Evolutionary conservation across 306 rosid species (phyloP), one percentile per base, ranked within the genome.

Genomic region (Cucurbita ficifolia): DNA sequence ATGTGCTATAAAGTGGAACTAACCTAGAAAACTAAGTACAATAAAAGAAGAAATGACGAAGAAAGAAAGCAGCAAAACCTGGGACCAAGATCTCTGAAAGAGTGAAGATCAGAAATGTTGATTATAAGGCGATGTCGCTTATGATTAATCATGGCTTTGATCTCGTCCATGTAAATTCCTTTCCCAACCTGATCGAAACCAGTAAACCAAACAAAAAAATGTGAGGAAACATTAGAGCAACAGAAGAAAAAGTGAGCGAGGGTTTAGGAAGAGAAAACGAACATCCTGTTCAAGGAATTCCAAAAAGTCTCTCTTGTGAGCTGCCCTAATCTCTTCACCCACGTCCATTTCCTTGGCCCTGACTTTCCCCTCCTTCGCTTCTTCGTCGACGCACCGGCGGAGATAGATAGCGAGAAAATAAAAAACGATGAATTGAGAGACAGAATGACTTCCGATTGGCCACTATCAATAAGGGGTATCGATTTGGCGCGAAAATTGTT

Each of bases 41-140:
- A 52, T 17, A 36, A 2, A n/a, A 36, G 2, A 46, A 5, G 13
- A 11, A n/a, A 35, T 5, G 16, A 22, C 8, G 22, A 14, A 40
- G 3, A 51, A 33, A 58, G 17, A 57, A 59, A 3, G 9, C 10
- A 45, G 8, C 11, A 5, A 6, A 68, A 91, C 98, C 96, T 89
- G 82, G 86, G 81, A 11, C 99, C 99, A 50, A 94, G 81, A 59
- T 88, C 91, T 46, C 86, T 87, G 83, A 85, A 91, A 79, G 88
- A 85, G 72, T 94, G 99, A 75, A 91, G 99, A 85, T 95, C 97
- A 63, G 99, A 95, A 72, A 95, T 86, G 83, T 91, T 88, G 78
- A 91, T 88, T 17, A 91, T 82, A 68, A 95, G 92, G 73, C 96
- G 97, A 70, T 70, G 88, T 70, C 95, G 96, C 83, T 89, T 91